Conservation (phyloP, 139 green algal species). For the Gonium pectorale region DNA sequence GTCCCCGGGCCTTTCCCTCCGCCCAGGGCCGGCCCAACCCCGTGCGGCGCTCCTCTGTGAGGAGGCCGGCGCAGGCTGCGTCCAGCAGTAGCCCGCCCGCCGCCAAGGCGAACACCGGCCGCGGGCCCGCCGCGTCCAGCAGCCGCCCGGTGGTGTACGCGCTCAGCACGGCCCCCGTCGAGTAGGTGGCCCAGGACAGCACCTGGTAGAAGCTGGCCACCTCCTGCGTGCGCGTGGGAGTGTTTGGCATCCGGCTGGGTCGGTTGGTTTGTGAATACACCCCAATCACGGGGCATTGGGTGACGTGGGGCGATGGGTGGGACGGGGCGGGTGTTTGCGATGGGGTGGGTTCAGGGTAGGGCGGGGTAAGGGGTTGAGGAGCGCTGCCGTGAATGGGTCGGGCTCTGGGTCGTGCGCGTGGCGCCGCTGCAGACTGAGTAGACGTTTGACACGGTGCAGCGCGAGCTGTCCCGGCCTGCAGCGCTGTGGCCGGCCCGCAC, state of each 20-base stretch:
- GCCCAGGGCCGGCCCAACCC: neutral
- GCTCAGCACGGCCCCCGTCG: slow-evolving; percentile 72
- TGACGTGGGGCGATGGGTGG: too few relatives aligned
- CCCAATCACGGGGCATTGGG: too few relatives aligned
- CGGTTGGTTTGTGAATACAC: neutral
- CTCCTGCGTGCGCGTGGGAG: neutral
- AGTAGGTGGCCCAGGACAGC: slow-evolving; percentile 84
- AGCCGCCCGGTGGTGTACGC: slow-evolving; percentile 80
- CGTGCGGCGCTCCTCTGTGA: neutral
- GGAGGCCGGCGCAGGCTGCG: neutral
- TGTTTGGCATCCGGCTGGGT: neutral
- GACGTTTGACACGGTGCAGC: too few relatives aligned
- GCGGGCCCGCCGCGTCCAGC: slow-evolving; percentile 22
- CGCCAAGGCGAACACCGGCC: slow-evolving; percentile 37
- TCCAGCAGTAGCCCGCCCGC: slow-evolving; percentile 21
- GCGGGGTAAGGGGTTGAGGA: too few relatives aligned
- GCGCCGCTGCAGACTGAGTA: too few relatives aligned
- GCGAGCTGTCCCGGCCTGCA: too few relatives aligned
- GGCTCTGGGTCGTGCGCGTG: too few relatives aligned
- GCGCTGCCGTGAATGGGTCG: too few relatives aligned
- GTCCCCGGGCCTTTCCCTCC: neutral
- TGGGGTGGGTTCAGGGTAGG: too few relatives aligned
- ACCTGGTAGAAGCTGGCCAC: slow-evolving; percentile 80
- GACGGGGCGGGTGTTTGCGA: too few relatives aligned
- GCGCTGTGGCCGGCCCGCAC: too few relatives aligned